Conservation (phyloP, 106 monocot species). For the Acanthochlamys bracteata region DNA sequence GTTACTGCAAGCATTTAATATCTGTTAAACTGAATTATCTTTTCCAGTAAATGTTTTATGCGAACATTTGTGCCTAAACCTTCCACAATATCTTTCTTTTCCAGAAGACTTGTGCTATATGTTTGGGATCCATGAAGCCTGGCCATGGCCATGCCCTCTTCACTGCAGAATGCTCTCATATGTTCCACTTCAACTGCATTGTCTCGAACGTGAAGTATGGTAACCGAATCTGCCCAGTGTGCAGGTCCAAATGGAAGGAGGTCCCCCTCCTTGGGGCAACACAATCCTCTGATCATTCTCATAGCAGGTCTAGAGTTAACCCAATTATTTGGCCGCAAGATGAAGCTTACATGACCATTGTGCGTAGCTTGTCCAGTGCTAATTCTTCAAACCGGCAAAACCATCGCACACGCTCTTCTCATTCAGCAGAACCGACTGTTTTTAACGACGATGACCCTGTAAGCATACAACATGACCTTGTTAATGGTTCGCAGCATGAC, state of each 20-base stretch:
- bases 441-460: conserved; percentile 81
- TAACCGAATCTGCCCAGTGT: conserved; percentile 53
- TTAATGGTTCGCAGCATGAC: conserved; percentile 9
- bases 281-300: conserved; percentile 12
- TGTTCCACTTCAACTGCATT: conserved; percentile 73
- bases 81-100: not conserved
- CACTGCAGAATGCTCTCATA: conserved; percentile 78
- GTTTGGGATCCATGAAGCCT: conserved; percentile 33
- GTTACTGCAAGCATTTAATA: too few relatives aligned
- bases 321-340: conserved; percentile 23
- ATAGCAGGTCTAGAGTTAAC: conserved; percentile 24
- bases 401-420: conserved; percentile 15
- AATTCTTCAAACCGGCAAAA: conserved; percentile 28
- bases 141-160: conserved; percentile 57
- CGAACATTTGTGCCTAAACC: not conserved
- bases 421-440: conserved; percentile 26
- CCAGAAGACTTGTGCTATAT: conserved; percentile 58
- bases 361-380: conserved; percentile 27
- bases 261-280: conserved; percentile 23
- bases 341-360: conserved; percentile 13
- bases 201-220: conserved; percentile 55
- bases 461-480: conserved; percentile 9
- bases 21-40: too few relatives aligned
- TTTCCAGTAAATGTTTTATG: not conserved
- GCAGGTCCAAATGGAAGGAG: conserved; percentile 64